Evolutionary conservation across 306 rosid species (phyloP).

Genomic region (Chamaecrista fasciculata): DNA sequence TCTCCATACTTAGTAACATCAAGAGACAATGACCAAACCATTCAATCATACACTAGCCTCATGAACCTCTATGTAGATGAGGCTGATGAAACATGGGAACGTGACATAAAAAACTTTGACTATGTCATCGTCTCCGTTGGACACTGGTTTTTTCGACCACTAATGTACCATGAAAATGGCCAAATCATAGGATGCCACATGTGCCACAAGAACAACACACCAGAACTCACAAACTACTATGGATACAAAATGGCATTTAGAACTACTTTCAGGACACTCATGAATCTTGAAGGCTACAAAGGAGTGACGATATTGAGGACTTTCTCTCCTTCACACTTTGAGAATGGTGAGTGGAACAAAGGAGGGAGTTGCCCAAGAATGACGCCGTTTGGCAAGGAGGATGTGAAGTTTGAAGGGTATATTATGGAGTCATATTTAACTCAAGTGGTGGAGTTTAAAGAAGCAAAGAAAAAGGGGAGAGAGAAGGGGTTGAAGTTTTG

Average conservation of each 20-base stretch:
- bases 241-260: slow-evolving; percentile 69
- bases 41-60: slow-evolving; percentile 44
- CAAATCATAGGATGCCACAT: slow-evolving; percentile 55
- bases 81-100: slow-evolving; percentile 58
- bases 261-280: slow-evolving; percentile 51
- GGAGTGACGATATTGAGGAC: slow-evolving; percentile 84
- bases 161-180: slow-evolving; percentile 50
- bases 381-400: slow-evolving; percentile 55
- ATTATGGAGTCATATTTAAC: slow-evolving; percentile 39
- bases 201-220: slow-evolving; percentile 47
- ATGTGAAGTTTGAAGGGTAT: slow-evolving; percentile 36
- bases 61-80: slow-evolving; percentile 70
- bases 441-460: slow-evolving; percentile 61
- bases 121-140: slow-evolving; percentile 80
- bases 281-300: slow-evolving; percentile 39
- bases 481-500: slow-evolving; percentile 51
- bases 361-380: slow-evolving; percentile 83
- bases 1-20: slow-evolving; percentile 68
- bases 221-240: slow-evolving; percentile 35
- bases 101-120: slow-evolving; percentile 53
- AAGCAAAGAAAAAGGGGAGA: slow-evolving; percentile 42
- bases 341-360: slow-evolving; percentile 78
- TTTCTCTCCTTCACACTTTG: slow-evolving; percentile 85
- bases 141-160: slow-evolving; percentile 85
- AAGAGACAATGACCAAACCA: slow-evolving; percentile 43